A percentile compares a stretch with the other conserved stretches of the same genome.
phyloP scores from a whole-genome alignment of 345 rosid species.

The Theobroma cacao region DNA sequence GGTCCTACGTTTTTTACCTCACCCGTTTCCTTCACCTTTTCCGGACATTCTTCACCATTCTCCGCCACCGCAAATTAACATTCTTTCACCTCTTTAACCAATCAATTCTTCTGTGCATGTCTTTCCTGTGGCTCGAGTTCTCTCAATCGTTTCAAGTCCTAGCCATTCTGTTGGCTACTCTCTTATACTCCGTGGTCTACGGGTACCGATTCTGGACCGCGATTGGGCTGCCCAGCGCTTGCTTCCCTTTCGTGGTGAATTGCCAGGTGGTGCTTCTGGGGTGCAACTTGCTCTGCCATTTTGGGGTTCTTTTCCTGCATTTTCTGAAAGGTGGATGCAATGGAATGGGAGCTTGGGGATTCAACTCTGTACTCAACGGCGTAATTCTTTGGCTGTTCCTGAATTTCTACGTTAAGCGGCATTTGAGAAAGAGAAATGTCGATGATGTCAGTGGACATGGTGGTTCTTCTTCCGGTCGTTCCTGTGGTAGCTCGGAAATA shows the following conservation, averaged over 20 bases:
- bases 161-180: slow-evolving; percentile 64
- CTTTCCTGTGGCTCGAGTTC: slow-evolving; percentile 92
- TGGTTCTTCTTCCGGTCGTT: slow-evolving; percentile 8
- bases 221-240: slow-evolving; percentile 67
- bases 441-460: background rate
- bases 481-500: background rate
- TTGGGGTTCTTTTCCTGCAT: slow-evolving; percentile 71
- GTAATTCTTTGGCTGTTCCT: slow-evolving; percentile 55
- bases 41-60: slow-evolving; percentile 63
- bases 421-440: slow-evolving; percentile 14
- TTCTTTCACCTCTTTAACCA: slow-evolving; percentile 68
- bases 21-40: slow-evolving; percentile 78
- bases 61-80: slow-evolving; percentile 46
- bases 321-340: slow-evolving; percentile 86
- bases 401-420: slow-evolving; percentile 58
- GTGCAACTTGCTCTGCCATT: slow-evolving; percentile 70
- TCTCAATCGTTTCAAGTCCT: slow-evolving; percentile 86
- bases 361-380: slow-evolving; percentile 73
- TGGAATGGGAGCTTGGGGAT: slow-evolving; percentile 85
- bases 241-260: slow-evolving; percentile 66
- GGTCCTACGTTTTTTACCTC: slow-evolving; percentile 90
- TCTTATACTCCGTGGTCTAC: slow-evolving; percentile 66
- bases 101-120: slow-evolving; percentile 61
- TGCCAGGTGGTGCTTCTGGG: slow-evolving; percentile 60
- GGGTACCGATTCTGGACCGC: slow-evolving; percentile 98